A percentile compares a stretch with the other conserved stretches of the same genome.
Conservation (phyloP, 2,329 filamentous ascomycete species). For the Esteya vermicola region DNA sequence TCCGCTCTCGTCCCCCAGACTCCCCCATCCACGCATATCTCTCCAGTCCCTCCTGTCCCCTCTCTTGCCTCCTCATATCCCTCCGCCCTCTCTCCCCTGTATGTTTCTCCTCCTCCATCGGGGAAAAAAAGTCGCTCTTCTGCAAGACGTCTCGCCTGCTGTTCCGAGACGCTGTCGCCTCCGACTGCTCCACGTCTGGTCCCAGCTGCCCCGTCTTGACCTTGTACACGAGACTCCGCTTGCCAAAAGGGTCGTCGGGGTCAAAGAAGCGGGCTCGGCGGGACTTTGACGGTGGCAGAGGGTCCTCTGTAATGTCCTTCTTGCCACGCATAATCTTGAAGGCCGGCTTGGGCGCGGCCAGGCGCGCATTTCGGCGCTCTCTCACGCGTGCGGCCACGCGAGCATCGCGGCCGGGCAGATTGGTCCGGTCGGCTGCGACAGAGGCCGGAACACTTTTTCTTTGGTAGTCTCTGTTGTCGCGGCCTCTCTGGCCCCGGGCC, state of each 20-base stretch:
- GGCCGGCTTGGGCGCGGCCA: conserved; percentile 12
- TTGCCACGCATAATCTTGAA: conserved; percentile 31
- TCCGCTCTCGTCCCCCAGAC: neutral
- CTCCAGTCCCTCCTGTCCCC: neutral
- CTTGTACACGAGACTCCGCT: conserved; percentile 40
- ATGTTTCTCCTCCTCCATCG: neutral
- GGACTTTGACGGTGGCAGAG: conserved; percentile 25
- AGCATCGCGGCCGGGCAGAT: conserved; percentile 4
- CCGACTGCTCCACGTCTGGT: conserved; percentile 15
- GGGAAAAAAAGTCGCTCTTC: too few relatives aligned
- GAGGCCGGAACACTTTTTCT: neutral
- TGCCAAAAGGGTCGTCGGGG: conserved; percentile 33
- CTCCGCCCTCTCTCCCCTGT: neutral
- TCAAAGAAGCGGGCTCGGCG: conserved; percentile 38
- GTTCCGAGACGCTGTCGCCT: neutral
- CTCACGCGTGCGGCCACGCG: conserved; percentile 13
- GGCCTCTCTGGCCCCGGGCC: conserved; percentile 10
- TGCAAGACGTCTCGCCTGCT: too few relatives aligned
- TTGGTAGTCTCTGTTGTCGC: neutral
- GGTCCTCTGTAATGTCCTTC: conserved; percentile 34
- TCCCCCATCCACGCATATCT: neutral
- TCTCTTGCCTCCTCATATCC: neutral
- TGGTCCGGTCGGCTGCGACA: conserved; percentile 12
- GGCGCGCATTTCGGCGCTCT: conserved; percentile 14
- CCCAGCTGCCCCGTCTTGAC: conserved; percentile 30